Evolutionary conservation across 2,329 filamentous ascomycete species (phyloP).

Genomic region (Ascocoryne sarcoides): DNA sequence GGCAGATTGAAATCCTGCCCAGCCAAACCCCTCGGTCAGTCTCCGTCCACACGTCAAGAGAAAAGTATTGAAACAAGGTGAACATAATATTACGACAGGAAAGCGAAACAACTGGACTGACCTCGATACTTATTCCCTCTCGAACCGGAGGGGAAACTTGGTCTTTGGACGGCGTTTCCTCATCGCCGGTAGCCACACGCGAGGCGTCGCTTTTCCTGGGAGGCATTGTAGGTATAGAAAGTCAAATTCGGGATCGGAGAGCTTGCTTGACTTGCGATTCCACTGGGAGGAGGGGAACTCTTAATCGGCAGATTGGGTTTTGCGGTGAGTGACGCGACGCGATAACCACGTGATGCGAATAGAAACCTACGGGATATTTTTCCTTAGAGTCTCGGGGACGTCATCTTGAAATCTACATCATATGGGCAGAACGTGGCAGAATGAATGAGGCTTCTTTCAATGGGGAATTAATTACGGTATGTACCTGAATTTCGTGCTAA

Average conservation of each 20-base stretch:
- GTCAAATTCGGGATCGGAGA: slow-evolving; percentile 2
- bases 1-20: slow-evolving; percentile 68
- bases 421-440: too few species aligned
- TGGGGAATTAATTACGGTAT: too few species aligned
- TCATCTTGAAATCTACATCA: too few species aligned
- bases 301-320: slow-evolving; percentile 1
- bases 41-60: too few species aligned
- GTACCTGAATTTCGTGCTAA: too few species aligned
- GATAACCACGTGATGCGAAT: not conserved
- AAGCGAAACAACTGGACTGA: too few species aligned
- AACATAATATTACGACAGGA: too few species aligned
- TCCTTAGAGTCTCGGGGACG: too few species aligned
- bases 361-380: not conserved
- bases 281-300: slow-evolving; percentile 1
- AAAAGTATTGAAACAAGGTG: too few species aligned
- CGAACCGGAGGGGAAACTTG: not conserved
- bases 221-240: slow-evolving; percentile 36
- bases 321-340: slow-evolving; percentile 1
- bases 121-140: slow-evolving; percentile 1
- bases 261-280: not conserved
- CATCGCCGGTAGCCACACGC: slow-evolving; percentile 37
- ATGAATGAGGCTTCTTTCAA: too few species aligned
- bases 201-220: slow-evolving; percentile 47
- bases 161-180: slow-evolving; percentile 27
- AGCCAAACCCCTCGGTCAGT: too few species aligned